Evolutionary conservation across 441 rosid genomes (phyloP).

Genomic region (Gossypium davidsonii): DNA sequence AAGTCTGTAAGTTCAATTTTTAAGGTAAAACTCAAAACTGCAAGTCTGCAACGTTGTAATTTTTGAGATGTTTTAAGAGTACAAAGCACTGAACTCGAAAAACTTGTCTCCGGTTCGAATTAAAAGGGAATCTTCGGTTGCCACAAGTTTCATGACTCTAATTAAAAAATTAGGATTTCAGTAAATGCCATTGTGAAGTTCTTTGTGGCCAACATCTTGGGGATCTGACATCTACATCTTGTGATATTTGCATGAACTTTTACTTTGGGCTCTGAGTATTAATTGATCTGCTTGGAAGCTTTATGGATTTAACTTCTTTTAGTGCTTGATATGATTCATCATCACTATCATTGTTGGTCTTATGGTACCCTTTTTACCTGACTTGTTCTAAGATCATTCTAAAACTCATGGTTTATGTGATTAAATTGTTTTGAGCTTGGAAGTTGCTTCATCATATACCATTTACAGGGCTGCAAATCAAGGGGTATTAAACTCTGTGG

Average conservation of each 20-base stretch:
- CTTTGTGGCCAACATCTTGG: not conserved
- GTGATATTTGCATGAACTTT: not conserved
- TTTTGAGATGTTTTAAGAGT: not conserved
- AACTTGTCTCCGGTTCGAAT: not conserved
- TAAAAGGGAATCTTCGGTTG: not conserved
- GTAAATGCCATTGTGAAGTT: not conserved
- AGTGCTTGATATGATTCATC: not conserved
- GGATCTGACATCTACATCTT: not conserved
- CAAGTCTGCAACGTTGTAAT: not conserved
- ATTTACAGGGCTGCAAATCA: constrained; percentile 59
- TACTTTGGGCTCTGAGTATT: not conserved
- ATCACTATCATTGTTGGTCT: not conserved
- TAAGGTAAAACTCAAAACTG: not conserved
- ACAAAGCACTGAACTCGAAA: not conserved
- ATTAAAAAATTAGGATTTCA: not conserved
- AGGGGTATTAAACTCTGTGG: constrained; percentile 63
- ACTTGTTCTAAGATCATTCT: not conserved
- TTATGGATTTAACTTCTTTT: not conserved
- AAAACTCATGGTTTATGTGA: not conserved
- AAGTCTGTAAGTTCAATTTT: not conserved
- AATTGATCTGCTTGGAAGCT: not conserved
- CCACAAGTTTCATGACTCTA: not conserved
- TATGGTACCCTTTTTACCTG: not conserved
- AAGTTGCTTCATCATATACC: not conserved
- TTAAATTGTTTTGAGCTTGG: not conserved